Percentiles rank a stretch among this genome's conserved stretches.
phyloP scores from a whole-genome alignment of 176 grass and related monocot genomes.

The Ananas comosus region DNA sequence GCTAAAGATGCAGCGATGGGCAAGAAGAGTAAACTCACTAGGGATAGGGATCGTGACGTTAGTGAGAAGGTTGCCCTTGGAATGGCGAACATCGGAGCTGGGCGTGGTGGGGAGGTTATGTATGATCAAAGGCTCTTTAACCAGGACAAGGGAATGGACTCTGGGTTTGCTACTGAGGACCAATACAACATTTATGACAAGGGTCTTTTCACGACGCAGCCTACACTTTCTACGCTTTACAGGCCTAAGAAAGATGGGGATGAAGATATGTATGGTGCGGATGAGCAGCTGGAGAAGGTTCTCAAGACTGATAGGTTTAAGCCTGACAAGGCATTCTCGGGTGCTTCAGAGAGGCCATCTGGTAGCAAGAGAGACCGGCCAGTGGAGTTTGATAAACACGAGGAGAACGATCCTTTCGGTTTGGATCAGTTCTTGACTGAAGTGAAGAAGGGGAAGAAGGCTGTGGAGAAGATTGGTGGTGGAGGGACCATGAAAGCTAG shows the following conservation, averaged over 20 bases:
- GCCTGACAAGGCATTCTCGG: conserved; percentile 74
- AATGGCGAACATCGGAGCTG: conserved; percentile 64
- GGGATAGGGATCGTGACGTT: conserved; percentile 81
- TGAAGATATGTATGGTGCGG: conserved; percentile 70
- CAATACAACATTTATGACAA: conserved; percentile 89
- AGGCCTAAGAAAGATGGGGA: conserved; percentile 90
- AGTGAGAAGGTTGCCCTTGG: conserved; percentile 95
- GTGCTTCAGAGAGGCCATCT: conserved; percentile 45
- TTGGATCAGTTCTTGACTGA: conserved; percentile 96
- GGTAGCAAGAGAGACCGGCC: conserved; percentile 78
- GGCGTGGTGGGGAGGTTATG: conserved; percentile 78
- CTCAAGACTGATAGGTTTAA: conserved; percentile 90
- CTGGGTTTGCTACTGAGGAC: conserved; percentile 84
- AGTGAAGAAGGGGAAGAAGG: conserved; percentile 95
- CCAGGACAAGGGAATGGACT: conserved; percentile 98
- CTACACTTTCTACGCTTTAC: conserved; percentile 63
- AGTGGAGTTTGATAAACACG: conserved; percentile 83
- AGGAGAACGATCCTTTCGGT: conserved; percentile 86
- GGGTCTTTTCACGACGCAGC: conserved; percentile 68
- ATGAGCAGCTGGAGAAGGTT: conserved; percentile 80
- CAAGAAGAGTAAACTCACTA: conserved; percentile 87
- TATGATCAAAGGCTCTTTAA: conserved; percentile 97
- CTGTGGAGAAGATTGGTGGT: conserved; percentile 82
- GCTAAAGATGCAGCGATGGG: conserved; percentile 70
- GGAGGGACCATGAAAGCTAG: conserved; percentile 95